Evolutionary conservation across 2,329 filamentous ascomycete genomes (phyloP).

Genomic region (Colletotrichum gigasporum): DNA sequence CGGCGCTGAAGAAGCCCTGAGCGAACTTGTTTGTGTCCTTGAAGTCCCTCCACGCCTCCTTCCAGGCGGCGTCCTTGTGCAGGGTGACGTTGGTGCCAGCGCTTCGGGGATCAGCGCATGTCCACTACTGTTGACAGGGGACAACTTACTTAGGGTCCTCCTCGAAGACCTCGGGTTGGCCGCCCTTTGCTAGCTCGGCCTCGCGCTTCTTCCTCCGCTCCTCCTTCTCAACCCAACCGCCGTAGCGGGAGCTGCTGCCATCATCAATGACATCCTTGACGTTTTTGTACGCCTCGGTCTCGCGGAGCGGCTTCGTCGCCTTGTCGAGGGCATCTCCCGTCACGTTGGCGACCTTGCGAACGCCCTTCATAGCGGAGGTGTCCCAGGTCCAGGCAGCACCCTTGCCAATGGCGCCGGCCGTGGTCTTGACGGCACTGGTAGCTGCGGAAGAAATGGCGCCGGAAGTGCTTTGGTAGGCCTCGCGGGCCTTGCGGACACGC

Average conservation of each 20-base stretch:
- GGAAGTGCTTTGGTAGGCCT: conserved; percentile 87
- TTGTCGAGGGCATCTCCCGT: conserved; percentile 92
- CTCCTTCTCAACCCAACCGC: conserved; percentile 96
- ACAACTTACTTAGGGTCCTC: conserved; percentile 86
- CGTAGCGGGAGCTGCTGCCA: conserved; percentile 93
- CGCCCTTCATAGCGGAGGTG: conserved; percentile 89
- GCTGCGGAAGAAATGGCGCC: conserved; percentile 84
- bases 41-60: conserved; percentile 98
- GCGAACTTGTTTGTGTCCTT: conserved; percentile 88
- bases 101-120: conserved; percentile 59
- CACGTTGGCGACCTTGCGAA: conserved; percentile 84
- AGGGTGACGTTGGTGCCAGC: conserved; percentile 94
- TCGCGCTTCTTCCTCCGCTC: conserved; percentile 86
- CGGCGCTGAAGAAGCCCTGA: conserved; percentile 87
- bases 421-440: conserved; percentile 82
- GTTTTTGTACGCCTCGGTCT: conserved; percentile 94
- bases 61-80: conserved; percentile 97
- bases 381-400: conserved; percentile 98
- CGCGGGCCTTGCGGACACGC: conserved; percentile 83
- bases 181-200: conserved; percentile 66
- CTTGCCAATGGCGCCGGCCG: conserved; percentile 87
- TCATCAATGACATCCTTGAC: conserved; percentile 98
- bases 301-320: conserved; percentile 90
- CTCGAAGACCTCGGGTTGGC: conserved; percentile 68
- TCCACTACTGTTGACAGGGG: background rate